Conservation (phyloP, 371 early-diverging fungal species). For the Dichotomocladium elegans region DNA sequence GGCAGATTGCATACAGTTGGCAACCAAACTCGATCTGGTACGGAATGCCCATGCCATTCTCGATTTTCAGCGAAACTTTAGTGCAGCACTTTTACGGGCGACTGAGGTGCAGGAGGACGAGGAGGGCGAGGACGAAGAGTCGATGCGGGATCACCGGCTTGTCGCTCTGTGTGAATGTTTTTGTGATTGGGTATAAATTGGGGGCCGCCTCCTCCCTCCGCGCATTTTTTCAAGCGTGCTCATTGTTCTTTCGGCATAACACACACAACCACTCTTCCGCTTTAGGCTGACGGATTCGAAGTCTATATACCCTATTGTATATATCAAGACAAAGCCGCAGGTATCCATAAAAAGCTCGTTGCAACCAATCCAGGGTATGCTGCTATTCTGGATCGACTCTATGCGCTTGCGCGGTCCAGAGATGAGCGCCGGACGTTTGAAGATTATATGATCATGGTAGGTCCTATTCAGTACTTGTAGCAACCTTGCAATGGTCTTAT, state of each 20-base stretch:
- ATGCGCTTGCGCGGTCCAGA: background rate
- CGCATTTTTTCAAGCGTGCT: no score
- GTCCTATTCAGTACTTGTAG: background rate
- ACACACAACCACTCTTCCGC: no score
- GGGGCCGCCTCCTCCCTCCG: no score
- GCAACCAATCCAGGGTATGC: constrained; percentile 21
- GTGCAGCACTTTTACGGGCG: constrained; percentile 3
- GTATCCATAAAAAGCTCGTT: constrained; percentile 20
- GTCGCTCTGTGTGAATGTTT: constrained; percentile 16
- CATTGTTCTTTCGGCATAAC: no score
- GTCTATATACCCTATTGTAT: constrained; percentile 41
- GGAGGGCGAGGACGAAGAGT: background rate
- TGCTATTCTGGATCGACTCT: constrained; percentile 16
- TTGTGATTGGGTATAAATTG: constrained; percentile 38
- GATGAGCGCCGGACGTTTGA: constrained; percentile 24
- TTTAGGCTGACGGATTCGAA: constrained; percentile 32
- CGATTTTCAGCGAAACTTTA: constrained; percentile 19
- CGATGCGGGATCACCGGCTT: constrained; percentile 4
- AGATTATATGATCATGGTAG: constrained; percentile 46
- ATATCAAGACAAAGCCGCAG: constrained; percentile 32
- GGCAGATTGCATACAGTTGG: constrained; percentile 10
- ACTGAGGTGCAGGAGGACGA: background rate
- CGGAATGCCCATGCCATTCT: constrained; percentile 27
- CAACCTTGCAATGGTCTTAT: no score
- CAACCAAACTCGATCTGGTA: constrained; percentile 18